phyloP scores from a whole-genome alignment of 176 grass and related monocot genomes.

The Saccharum officinarum region DNA sequence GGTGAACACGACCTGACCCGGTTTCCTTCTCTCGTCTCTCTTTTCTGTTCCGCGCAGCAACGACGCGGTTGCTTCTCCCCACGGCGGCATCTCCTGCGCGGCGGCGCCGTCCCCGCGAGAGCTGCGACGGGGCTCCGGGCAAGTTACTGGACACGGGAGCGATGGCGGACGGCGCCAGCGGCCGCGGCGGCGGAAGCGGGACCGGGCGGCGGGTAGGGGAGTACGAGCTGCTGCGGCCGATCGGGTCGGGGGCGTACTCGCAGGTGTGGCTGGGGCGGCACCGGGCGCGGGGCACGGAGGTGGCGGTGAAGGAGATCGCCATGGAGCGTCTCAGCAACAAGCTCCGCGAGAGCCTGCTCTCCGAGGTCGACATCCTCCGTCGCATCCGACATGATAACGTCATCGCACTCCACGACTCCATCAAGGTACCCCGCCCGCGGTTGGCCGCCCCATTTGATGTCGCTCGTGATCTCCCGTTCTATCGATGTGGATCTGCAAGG shows the following conservation, averaged over 20 bases:
- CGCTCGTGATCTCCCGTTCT: background rate
- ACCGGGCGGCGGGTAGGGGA: constrained; percentile 65
- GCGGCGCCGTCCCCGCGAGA: constrained; percentile 3
- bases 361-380: constrained; percentile 87
- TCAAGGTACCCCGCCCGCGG: constrained; percentile 43
- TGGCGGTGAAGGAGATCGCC: constrained; percentile 94
- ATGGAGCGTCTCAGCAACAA: constrained; percentile 77
- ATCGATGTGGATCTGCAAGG: constrained; percentile 26
- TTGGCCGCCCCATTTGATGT: background rate
- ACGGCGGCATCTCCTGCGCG: constrained; percentile 36
- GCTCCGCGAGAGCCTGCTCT: constrained; percentile 90
- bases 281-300: constrained; percentile 48
- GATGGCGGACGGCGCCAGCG: constrained; percentile 39
- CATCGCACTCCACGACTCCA: constrained; percentile 77
- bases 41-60: constrained; percentile 38
- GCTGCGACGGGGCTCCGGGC: background rate
- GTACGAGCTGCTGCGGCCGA: constrained; percentile 59
- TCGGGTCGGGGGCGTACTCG: constrained; percentile 91
- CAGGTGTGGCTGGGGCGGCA: constrained; percentile 73
- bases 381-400: constrained; percentile 81
- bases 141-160: background rate
- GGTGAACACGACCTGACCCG: constrained; percentile 31
- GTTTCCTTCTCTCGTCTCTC: background rate
- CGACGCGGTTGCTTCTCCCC: constrained; percentile 55
- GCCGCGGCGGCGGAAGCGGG: background rate